These are phyloP conservation scores for Kentomonas sorsogonicus DNA, from an alignment of 208 protist species.

Conservation along the genomic window DNA sequence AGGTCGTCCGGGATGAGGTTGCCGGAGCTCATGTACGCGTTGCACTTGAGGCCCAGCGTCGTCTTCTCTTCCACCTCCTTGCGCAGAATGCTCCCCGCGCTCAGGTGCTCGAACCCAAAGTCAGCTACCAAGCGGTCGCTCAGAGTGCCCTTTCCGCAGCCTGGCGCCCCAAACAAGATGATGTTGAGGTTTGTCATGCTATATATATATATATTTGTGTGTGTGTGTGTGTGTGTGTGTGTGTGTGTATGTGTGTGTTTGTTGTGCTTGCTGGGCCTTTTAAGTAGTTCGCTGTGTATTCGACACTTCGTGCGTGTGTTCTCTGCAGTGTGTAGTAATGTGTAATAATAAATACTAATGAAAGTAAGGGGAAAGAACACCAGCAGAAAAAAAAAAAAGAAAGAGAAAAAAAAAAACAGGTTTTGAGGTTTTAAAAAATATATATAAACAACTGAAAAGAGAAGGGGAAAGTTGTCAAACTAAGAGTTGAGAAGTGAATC, in stretches of 20 bases:
- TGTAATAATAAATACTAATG: background rate
- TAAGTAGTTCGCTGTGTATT: no score
- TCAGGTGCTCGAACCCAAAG: slow-evolving; percentile 82
- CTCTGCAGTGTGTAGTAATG: background rate
- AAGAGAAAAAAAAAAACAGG: slow-evolving; percentile 1
- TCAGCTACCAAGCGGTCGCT: slow-evolving; percentile 83
- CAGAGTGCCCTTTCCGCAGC: slow-evolving; percentile 73
- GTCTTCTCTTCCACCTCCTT: slow-evolving; percentile 69
- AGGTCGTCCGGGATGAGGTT: slow-evolving; percentile 80
- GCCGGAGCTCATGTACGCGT: slow-evolving; percentile 52
- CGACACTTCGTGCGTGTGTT: no score
- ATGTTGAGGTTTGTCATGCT: slow-evolving; percentile 60
- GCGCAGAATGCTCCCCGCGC: slow-evolving; percentile 87
- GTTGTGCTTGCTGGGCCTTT: no score
- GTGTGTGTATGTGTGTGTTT: no score
- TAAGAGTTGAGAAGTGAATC: no score
- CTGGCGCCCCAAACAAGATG: slow-evolving; percentile 73
- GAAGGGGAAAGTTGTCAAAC: background rate
- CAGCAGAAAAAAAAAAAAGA: slow-evolving; percentile 15
- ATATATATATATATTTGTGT: slow-evolving; percentile 16
- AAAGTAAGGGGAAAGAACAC: slow-evolving; percentile 11
- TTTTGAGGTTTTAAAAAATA: slow-evolving; percentile 1
- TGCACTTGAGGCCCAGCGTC: slow-evolving; percentile 44
- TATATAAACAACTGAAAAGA: background rate
- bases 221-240: background rate